Conservation (phyloP, 345 rosid species). For the Ceriops decandra region DNA sequence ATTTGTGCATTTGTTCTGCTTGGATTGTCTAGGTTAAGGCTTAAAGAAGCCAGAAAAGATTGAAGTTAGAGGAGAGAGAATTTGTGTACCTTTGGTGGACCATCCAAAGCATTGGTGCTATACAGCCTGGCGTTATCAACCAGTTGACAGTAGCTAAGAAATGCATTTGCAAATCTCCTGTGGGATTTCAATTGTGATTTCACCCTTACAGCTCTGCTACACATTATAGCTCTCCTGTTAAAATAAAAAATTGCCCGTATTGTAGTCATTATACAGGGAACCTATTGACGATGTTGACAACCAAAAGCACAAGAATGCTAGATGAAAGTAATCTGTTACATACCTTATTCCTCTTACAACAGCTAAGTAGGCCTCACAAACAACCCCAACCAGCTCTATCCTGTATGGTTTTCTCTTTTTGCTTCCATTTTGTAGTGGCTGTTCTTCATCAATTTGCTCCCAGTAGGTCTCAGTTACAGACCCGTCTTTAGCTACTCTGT, state of each 20-base stretch:
- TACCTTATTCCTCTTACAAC: constrained; percentile 88
- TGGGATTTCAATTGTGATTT: constrained; percentile 77
- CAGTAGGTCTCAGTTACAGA: constrained; percentile 67
- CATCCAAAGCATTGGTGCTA: constrained; percentile 69
- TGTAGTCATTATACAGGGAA: constrained; percentile 1
- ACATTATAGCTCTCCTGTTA: constrained; percentile 77
- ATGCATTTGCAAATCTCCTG: constrained; percentile 80
- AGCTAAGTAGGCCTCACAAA: constrained; percentile 88
- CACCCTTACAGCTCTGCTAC: constrained; percentile 81
- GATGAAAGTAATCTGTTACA: not conserved
- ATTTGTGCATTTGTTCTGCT: not conserved
- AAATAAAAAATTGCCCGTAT: not conserved
- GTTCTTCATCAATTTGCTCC: constrained; percentile 52
- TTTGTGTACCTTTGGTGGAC: constrained; percentile 63
- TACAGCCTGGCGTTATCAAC: constrained; percentile 85
- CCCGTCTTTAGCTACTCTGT: constrained; percentile 61
- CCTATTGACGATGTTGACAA: not conserved
- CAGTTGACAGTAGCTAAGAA: constrained; percentile 57
- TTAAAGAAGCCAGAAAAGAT: not conserved
- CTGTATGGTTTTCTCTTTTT: constrained; percentile 57
- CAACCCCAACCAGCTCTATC: constrained; percentile 81
- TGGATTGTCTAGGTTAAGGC: not conserved
- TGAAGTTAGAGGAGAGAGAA: constrained; percentile 4
- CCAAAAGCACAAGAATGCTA: not conserved
- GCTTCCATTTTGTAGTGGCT: constrained; percentile 22